phyloP scores from a whole-genome alignment of 2,329 filamentous ascomycete genomes.

The Penicillium thymicola region DNA sequence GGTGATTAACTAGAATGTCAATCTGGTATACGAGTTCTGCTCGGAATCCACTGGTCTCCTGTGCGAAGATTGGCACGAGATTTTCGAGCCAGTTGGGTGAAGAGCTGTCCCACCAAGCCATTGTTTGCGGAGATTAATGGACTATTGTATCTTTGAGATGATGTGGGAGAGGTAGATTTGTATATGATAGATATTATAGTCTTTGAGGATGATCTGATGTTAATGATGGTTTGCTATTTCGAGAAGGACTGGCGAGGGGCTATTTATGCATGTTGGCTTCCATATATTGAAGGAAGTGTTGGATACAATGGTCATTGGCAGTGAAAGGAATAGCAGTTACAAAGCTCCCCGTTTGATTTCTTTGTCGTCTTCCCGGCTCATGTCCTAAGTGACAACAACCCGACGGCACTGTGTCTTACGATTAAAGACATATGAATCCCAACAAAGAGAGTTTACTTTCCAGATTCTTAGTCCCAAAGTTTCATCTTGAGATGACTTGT shows the following conservation, averaged over 20 bases:
- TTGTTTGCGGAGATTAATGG: neutral
- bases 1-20: neutral
- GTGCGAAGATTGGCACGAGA: neutral
- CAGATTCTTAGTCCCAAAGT: neutral
- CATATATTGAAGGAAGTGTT: neutral
- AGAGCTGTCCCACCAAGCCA: neutral
- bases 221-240: neutral
- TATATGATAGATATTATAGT: neutral
- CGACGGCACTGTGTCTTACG: too few relatives aligned
- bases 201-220: neutral
- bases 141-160: accelerated
- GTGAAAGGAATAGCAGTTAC: neutral
- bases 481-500: neutral
- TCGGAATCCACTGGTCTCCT: neutral
- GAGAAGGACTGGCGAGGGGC: neutral
- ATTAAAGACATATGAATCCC: neutral
- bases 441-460: neutral
- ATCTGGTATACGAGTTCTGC: neutral
- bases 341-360: neutral
- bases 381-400: neutral
- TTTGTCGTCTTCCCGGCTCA: neutral
- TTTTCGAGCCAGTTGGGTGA: neutral
- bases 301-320: neutral
- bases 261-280: neutral
- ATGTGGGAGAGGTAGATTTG: neutral